A percentile compares a stretch with the other conserved stretches of the same genome.
phyloP scores from a whole-genome alignment of 2,329 filamentous ascomycete species.

The Cordyceps javanica region DNA sequence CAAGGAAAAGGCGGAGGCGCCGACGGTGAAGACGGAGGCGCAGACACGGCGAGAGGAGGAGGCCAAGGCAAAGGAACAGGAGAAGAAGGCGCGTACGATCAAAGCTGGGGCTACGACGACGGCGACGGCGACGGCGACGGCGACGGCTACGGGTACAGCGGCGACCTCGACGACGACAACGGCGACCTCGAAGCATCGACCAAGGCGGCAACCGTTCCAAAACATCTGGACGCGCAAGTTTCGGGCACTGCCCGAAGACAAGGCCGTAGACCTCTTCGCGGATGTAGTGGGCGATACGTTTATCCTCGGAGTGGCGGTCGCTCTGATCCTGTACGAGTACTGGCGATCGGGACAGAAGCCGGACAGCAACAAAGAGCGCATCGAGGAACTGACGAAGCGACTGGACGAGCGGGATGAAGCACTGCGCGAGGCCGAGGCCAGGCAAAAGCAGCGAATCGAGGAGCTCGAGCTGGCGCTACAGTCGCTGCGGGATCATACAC shows the following conservation, averaged over 20 bases:
- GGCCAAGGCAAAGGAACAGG: slow-evolving; percentile 33
- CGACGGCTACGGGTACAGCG: not conserved
- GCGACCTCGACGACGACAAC: not conserved
- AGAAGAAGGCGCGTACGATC: not conserved
- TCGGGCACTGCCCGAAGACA: slow-evolving; percentile 54
- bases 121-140: not conserved
- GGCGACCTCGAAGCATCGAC: not conserved
- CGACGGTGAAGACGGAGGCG: slow-evolving; percentile 60
- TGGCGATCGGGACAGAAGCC: slow-evolving; percentile 54
- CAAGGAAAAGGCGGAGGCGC: slow-evolving; percentile 56
- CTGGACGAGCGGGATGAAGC: slow-evolving; percentile 46
- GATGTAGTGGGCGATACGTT: slow-evolving; percentile 60
- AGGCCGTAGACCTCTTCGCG: slow-evolving; percentile 61
- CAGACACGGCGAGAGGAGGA: slow-evolving; percentile 50
- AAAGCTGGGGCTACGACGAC: not conserved
- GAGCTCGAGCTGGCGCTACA: slow-evolving; percentile 49
- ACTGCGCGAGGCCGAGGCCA: slow-evolving; percentile 38
- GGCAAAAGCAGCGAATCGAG: slow-evolving; percentile 41
- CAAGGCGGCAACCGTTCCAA: slow-evolving; percentile 25
- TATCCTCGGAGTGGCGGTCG: slow-evolving; percentile 53
- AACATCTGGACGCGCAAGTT: slow-evolving; percentile 60
- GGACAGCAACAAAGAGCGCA: slow-evolving; percentile 48
- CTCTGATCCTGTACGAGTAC: slow-evolving; percentile 56
- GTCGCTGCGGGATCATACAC: slow-evolving; percentile 42
- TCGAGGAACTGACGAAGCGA: slow-evolving; percentile 42